Evolutionary conservation across 1,139 yeast species (phyloP), one percentile per base, ranked within the genome.

Genomic region (Groenewaldozyma auringiensis): DNA sequence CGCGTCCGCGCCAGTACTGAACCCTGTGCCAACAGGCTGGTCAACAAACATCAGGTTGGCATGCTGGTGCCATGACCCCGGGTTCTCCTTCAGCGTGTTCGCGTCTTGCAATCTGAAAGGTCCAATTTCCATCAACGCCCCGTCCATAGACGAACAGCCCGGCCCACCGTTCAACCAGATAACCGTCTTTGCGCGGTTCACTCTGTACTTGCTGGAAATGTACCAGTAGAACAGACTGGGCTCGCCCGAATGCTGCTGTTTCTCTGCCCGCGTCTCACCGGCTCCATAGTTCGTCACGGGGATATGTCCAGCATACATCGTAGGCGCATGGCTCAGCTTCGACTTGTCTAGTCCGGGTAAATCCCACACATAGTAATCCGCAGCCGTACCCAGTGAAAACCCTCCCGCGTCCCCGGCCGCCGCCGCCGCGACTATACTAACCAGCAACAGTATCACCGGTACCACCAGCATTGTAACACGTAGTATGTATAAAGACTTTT

Each of bases 131-230:
- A 92, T 79, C 52, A 92, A 63, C 0, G 96, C 96, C 2, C 99
- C 99, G 65, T 92, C 98, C 94, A 92, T 80, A 0, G 96, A 87
- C 2, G 96, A 87, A 63, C 99, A 92, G 0, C 99, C 99, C 2
- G 74, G 74, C 2, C 75, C 75, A 38, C 99, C 99, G 63, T 94
- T 92, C 27, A 92, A 72, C 98, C 98, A 92, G 49, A 88, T 51
- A 31, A 54, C 55, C 3, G 67, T 65, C 40, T 60, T 54, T 27
- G 54, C 61, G 22, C 49, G 49, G 32, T 60, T 62, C 4, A 61
- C 58, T 18, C 57, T 51, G 42, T 55, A 60, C 44, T 60, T 56
- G 6, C 27, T 27, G 29, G 65, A 60, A 25, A 66, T 61, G 43
- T 63, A 63, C 96, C 96, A 88, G 63, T 88, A 92, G 63, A 84